Evolutionary conservation across 306 rosid species (phyloP).

Genomic region (Glycine soja): DNA sequence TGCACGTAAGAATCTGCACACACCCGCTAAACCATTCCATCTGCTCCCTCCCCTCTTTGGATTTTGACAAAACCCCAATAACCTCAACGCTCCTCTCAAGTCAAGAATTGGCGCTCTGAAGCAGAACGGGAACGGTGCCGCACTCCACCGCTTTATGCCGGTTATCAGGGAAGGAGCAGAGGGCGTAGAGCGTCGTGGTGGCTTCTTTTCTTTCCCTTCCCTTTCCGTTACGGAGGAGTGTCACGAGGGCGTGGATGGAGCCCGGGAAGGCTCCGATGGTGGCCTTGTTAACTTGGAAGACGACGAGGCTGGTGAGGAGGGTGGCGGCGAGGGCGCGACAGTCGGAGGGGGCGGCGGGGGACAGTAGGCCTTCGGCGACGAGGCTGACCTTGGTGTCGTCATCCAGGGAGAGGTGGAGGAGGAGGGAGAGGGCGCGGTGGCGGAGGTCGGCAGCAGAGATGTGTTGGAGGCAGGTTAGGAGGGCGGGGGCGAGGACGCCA

Average conservation of each 20-base stretch:
- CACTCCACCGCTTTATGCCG: constrained; percentile 71
- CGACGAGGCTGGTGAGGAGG: constrained; percentile 77
- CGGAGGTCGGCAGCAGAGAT: constrained; percentile 32
- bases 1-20: constrained; percentile 60
- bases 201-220: constrained; percentile 79
- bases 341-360: constrained; percentile 49
- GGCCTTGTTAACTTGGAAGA: constrained; percentile 79
- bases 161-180: constrained; percentile 73
- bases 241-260: constrained; percentile 64
- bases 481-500: constrained; percentile 60
- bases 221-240: constrained; percentile 64
- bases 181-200: constrained; percentile 79
- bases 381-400: constrained; percentile 86
- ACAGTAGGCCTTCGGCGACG: constrained; percentile 83
- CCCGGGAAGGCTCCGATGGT: constrained; percentile 75
- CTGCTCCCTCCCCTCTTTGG: constrained; percentile 75
- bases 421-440: constrained; percentile 70
- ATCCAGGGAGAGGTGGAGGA: constrained; percentile 73
- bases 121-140: constrained; percentile 75
- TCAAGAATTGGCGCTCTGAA: constrained; percentile 65
- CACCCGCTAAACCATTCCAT: constrained; percentile 66
- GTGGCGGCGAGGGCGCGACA: constrained; percentile 87
- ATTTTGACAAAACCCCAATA: constrained; percentile 70
- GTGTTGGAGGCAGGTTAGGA: constrained; percentile 60
- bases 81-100: constrained; percentile 82